These are phyloP conservation scores for Allium cepa DNA, from an alignment of 106 monocot genomes.

Conservation along the genomic window DNA sequence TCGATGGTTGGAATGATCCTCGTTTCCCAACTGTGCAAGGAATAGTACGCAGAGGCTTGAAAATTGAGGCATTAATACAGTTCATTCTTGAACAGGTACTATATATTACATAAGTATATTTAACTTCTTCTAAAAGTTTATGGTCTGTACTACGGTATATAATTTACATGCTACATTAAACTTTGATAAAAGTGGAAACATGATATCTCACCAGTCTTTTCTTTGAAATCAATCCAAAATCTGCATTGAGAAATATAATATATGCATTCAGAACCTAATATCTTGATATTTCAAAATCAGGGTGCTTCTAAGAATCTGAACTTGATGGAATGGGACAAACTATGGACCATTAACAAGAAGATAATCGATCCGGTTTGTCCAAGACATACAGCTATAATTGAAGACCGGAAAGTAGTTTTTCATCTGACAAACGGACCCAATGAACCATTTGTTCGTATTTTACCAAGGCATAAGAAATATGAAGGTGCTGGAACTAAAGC, in stretches of 20 bases:
- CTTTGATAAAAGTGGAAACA: too few species aligned
- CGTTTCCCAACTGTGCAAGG: conserved; percentile 97
- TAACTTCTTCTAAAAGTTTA: too few species aligned
- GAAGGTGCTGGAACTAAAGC: conserved; percentile 91
- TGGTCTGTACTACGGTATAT: too few species aligned
- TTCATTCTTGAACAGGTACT: conserved; percentile 97
- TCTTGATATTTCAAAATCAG: conserved; percentile 14
- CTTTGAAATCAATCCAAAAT: too few species aligned
- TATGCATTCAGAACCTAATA: too few species aligned
- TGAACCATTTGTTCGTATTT: conserved; percentile 59
- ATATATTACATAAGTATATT: background rate
- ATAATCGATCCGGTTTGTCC: conserved; percentile 92
- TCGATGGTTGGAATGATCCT: conserved; percentile 97
- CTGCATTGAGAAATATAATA: too few species aligned
- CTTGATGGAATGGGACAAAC: conserved; percentile 99
- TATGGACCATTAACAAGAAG: conserved; percentile 99
- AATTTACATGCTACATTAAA: too few species aligned
- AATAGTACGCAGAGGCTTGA: conserved; percentile 86
- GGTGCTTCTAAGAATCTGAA: conserved; percentile 98
- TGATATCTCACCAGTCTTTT: too few species aligned
- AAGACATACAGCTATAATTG: conserved; percentile 82
- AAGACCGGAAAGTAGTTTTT: conserved; percentile 52
- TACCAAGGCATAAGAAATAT: conserved; percentile 92
- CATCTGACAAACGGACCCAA: conserved; percentile 73
- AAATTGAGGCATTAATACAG: conserved; percentile 90